Evolutionary conservation across 2,329 filamentous ascomycete genomes (phyloP).

Genomic region (Hypoxylon sp.): DNA sequence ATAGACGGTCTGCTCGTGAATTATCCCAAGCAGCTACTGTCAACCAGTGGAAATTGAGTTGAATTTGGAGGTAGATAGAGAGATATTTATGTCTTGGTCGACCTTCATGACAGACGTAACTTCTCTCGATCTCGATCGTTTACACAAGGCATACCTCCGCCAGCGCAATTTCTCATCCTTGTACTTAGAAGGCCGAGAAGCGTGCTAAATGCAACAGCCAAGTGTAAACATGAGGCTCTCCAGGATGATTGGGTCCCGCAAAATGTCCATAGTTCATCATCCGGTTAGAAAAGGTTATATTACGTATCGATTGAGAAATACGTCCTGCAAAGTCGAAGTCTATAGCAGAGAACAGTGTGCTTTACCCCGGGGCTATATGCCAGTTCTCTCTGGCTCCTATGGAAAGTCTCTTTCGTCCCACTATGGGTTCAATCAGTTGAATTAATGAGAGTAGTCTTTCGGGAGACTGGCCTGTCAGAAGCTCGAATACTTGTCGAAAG

Average conservation of each 20-base stretch:
- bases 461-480: no score
- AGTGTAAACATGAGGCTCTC: conserved; percentile 27
- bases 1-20: conserved; percentile 7
- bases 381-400: not conserved
- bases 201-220: conserved; percentile 6
- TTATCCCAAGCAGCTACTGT: conserved; percentile 11
- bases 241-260: not conserved
- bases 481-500: no score
- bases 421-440: not conserved
- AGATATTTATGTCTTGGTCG: conserved; percentile 35
- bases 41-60: not conserved
- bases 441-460: not conserved
- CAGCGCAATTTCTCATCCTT: not conserved
- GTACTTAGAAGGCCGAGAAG: conserved; percentile 3
- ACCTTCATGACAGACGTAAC: not conserved
- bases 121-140: not conserved
- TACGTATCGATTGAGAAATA: conserved; percentile 15
- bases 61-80: not conserved
- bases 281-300: conserved; percentile 39
- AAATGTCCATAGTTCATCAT: not conserved
- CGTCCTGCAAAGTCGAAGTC: conserved; percentile 7
- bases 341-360: not conserved
- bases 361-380: not conserved
- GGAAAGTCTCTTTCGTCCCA: not conserved
- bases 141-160: not conserved